Base-by-base conservation (phyloP, 768 basidiomycete genomes). In the Cystoderma amianthinum region DNA sequence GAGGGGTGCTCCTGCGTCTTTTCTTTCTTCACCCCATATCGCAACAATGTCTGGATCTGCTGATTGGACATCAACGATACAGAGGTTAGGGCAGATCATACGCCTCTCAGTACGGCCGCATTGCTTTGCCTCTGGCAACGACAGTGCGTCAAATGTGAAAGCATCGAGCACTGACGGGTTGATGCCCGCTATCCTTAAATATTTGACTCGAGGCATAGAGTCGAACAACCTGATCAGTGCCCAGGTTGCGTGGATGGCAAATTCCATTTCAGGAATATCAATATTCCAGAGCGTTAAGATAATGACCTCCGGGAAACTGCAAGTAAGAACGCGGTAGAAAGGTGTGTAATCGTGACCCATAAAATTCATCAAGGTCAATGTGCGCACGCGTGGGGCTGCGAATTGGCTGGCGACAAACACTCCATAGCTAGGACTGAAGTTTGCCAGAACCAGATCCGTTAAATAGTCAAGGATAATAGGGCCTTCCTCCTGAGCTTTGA, bases 311-410 rank as follows among this genome's bases (percentile, higher is more conserved):
- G 65, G 71, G 50, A 75, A 79, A 19, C 60, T 62, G 6, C 62
- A 65, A 10, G 68, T 72, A 49, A 86, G 47, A 41, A 57, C 47
- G 13, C 53, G 48, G 50, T 77, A 68, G 38, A 85, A 51, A 3
- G 64, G 62, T 2, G 63, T 53, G 50, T 80, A 80, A 51, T 83
- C 71, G 18, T 66, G 59, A 19, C 71, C 74, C 11, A 48, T 57
- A 44, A 82, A 52, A 44, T 70, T 68, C 69, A 77, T 71, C 18
- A 87, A 52, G 3, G 76, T 76, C 25, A 87, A 58, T 47, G 78
- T 75, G 43, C 67, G 65, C 21, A 84, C 54, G 37, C 72, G 65
- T 5, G 82, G 81, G 2, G 78, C 78, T n/a, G 58, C 50, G 44
- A 88, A 61, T 32, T 72, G 71, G 18, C 62, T 54, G 18, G 76